Base-by-base conservation (phyloP, 106 monocot genomes). In the Amphibolis antarctica region DNA sequence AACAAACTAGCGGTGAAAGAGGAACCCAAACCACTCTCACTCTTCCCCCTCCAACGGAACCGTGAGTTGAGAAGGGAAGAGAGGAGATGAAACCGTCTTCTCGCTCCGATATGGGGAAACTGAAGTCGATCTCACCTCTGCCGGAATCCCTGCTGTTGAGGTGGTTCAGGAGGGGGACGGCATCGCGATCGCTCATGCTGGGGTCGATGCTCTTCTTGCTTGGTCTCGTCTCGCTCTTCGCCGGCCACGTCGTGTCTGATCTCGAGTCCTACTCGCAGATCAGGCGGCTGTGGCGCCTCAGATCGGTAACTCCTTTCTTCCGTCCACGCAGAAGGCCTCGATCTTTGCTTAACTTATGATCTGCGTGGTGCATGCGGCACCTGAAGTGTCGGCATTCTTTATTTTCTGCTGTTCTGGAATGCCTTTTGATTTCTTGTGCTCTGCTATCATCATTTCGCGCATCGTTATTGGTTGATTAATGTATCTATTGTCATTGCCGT, bases 151-250 rank as follows among this genome's bases (percentile, higher is more conserved):
- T 42, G 22, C 42, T 36, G 0, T 42, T 36, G 60, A 56, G 51
- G 59, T 42, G 58, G 62, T 14, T 47, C 20, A 53, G 36, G 26
- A 46, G 28, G 69, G 44, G 19, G 71, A 44, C 66, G 49, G 52
- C 77, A 36, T 67, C 87, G 52, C 46, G 74, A 20, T 61, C 76
- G 36, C 60, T 83, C 76, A 44, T 82, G 45, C 66, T 77, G 20
- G 93, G 89, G 5, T 64, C 64, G 49, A 64, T 74, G 65, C 86
- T 94, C 50, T 89, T 94, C 71, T 67, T 75, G 14, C 71, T 94
- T 15, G 89, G 89, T 10, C 71, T 88, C 64, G 67, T 86, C 66
- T 94, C 93, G 15, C 79, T 94, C 66, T 75, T 86, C 68, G 86
- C 77, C 36, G 93, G 93, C 27, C 83, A 94, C 56, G 59, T 94